These are phyloP conservation scores for Colletotrichum neosansevieriae DNA, from an alignment of 2,329 filamentous ascomycete species.

Conservation along the genomic window DNA sequence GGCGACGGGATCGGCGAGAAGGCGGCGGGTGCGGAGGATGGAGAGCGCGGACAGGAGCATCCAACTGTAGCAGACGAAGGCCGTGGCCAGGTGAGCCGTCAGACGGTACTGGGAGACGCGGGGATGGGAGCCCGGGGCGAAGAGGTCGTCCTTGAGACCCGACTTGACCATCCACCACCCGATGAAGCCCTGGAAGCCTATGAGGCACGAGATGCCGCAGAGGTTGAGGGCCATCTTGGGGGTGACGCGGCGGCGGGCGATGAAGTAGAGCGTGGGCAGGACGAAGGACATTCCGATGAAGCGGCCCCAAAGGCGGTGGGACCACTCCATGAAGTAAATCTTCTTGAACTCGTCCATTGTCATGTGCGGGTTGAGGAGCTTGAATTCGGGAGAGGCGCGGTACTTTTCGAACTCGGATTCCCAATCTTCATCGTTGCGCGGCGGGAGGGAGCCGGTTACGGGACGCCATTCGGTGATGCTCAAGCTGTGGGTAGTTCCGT, in stretches of 20 bases:
- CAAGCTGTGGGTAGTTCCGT: constrained; percentile 65
- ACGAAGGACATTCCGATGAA: constrained; percentile 92
- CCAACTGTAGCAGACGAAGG: constrained; percentile 92
- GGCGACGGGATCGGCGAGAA: constrained; percentile 75
- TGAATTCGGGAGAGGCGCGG: constrained; percentile 91
- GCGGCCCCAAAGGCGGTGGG: constrained; percentile 93
- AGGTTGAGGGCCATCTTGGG: constrained; percentile 82
- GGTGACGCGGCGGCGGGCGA: constrained; percentile 83
- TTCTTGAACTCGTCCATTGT: constrained; percentile 93
- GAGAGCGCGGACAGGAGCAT: constrained; percentile 93
- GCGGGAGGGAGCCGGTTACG: constrained; percentile 91
- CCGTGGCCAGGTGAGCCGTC: constrained; percentile 87
- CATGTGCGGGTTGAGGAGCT: constrained; percentile 93
- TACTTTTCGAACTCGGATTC: constrained; percentile 94
- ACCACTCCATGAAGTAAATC: constrained; percentile 99
- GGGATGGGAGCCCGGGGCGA: constrained; percentile 89
- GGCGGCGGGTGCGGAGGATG: constrained; percentile 81
- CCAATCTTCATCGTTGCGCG: constrained; percentile 84
- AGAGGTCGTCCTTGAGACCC: constrained; percentile 94
- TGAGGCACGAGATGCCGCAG: constrained; percentile 85
- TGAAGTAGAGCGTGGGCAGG: constrained; percentile 88
- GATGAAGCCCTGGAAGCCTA: constrained; percentile 94
- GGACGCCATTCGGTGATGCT: constrained; percentile 99
- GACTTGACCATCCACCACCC: constrained; percentile 99
- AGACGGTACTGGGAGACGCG: constrained; percentile 95